These are phyloP conservation scores for Mortierella alpina DNA, from an alignment of 192 early-diverging fungal species.

Conservation along the genomic window DNA sequence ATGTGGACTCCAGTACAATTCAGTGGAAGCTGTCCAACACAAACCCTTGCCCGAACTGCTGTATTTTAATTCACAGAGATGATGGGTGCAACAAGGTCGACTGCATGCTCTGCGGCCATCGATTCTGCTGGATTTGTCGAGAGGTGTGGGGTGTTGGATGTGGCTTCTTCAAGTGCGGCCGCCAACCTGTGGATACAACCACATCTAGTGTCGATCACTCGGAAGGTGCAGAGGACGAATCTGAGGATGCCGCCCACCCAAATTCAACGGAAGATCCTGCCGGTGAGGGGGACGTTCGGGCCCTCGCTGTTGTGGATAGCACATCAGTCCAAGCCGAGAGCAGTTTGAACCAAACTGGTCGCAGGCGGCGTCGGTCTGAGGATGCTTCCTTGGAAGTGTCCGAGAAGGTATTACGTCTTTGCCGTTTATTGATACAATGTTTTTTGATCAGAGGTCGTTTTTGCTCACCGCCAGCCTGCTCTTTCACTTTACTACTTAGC, in stretches of 20 bases:
- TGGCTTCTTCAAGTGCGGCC: conserved; percentile 71
- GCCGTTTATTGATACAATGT: not conserved
- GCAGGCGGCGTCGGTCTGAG: conserved; percentile 8
- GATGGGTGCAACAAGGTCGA: conserved; percentile 81
- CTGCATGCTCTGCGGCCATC: conserved; percentile 71
- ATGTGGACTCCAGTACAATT: conserved; percentile 53
- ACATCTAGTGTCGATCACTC: conserved; percentile 10
- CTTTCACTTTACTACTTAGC: conserved; percentile 37
- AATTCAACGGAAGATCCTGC: not conserved
- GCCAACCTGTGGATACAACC: not conserved
- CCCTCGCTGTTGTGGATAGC: not conserved
- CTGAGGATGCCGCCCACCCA: not conserved
- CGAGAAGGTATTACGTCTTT: conserved; percentile 4
- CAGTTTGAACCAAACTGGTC: conserved; percentile 1
- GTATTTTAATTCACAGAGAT: conserved; percentile 72
- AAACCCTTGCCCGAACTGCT: conserved; percentile 74
- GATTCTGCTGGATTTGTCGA: conserved; percentile 74
- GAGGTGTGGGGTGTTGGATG: conserved; percentile 68
- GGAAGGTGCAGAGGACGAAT: not conserved
- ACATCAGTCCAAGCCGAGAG: not conserved
- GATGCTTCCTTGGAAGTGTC: not conserved
- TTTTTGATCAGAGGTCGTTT: not conserved
- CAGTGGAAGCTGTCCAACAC: conserved; percentile 63
- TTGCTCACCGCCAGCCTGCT: not conserved
- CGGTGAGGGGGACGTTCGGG: conserved; percentile 1